These are phyloP conservation scores for Debaryomyces singareniensis DNA, from an alignment of 1,139 yeast genomes.

Conservation along the genomic window DNA sequence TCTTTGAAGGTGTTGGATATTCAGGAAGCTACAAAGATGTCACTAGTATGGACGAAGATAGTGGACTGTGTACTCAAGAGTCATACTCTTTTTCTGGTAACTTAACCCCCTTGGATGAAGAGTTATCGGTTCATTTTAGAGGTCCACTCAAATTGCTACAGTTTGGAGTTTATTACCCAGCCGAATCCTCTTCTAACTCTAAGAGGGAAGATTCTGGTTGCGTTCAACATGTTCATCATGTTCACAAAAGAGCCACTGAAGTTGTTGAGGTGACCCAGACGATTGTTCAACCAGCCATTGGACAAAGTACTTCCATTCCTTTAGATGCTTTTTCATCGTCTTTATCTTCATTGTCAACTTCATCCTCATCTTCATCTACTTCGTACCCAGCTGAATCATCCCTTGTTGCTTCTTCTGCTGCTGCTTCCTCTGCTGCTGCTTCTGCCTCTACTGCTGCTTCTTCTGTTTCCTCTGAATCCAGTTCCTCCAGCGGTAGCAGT, in stretches of 20 bases:
- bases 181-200: slow-evolving; percentile 22
- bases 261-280: slow-evolving; percentile 71
- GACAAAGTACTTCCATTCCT: slow-evolving; percentile 15
- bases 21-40: slow-evolving; percentile 61
- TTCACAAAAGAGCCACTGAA: slow-evolving; percentile 56
- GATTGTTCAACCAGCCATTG: slow-evolving; percentile 28
- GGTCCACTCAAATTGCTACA: slow-evolving; percentile 63
- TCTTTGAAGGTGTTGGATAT: slow-evolving; percentile 64
- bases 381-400: slow-evolving; percentile 29
- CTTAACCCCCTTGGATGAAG: slow-evolving; percentile 63
- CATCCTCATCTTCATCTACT: slow-evolving; percentile 8
- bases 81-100: slow-evolving; percentile 49
- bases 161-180: slow-evolving; percentile 58
- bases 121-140: slow-evolving; percentile 73
- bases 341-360: slow-evolving; percentile 7
- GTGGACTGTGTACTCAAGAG: slow-evolving; percentile 50
- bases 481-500: slow-evolving; percentile 25
- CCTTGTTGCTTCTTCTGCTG: slow-evolving; percentile 21
- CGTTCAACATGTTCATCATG: slow-evolving; percentile 50
- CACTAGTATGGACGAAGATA: slow-evolving; percentile 40
- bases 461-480: slow-evolving; percentile 16
- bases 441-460: slow-evolving; percentile 22
- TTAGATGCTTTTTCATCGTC: slow-evolving; percentile 2
- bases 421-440: slow-evolving; percentile 23
- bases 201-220: slow-evolving; percentile 28